These are phyloP conservation scores for Sclerotinia nivalis DNA, from an alignment of 2,329 filamentous ascomycete species.

Conservation along the genomic window DNA sequence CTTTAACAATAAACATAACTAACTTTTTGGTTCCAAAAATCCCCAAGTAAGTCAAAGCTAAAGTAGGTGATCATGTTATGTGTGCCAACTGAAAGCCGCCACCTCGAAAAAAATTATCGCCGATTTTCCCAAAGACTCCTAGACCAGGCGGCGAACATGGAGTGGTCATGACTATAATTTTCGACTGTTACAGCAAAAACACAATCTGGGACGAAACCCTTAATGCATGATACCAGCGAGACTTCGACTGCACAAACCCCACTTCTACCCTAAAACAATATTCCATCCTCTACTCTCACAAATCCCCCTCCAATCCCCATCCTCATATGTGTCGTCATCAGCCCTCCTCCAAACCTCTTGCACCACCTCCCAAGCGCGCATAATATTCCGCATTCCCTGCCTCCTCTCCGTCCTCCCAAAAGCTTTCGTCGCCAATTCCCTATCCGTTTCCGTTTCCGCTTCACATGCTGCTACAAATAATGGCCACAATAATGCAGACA, in stretches of 20 bases:
- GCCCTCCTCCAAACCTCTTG: conserved; percentile 61
- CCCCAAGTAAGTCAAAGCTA: not conserved
- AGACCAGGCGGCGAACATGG: not conserved
- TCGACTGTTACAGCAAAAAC: not conserved
- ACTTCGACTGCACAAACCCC: not conserved
- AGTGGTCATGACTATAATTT: not conserved
- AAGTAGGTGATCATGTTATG: not conserved
- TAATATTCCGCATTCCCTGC: conserved; percentile 67
- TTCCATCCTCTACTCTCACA: conserved; percentile 59
- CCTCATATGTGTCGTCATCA: conserved; percentile 41
- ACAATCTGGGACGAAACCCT: not conserved
- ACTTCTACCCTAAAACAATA: conserved; percentile 55
- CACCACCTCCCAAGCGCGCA: conserved; percentile 59
- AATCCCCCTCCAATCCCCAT: conserved; percentile 52
- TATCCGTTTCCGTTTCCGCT: conserved; percentile 51
- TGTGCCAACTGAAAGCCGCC: not conserved
- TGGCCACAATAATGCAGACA: conserved; percentile 65
- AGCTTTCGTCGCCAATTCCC: conserved; percentile 51
- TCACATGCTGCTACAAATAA: conserved; percentile 64
- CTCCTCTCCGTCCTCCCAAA: conserved; percentile 56
- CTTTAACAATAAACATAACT: too few relatives aligned
- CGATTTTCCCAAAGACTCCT: not conserved
- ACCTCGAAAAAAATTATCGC: not conserved
- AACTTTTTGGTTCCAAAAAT: not conserved
- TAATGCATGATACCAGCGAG: too few relatives aligned